Base-by-base conservation (phyloP, 345 rosid genomes). In the Heritiera fomes region DNA sequence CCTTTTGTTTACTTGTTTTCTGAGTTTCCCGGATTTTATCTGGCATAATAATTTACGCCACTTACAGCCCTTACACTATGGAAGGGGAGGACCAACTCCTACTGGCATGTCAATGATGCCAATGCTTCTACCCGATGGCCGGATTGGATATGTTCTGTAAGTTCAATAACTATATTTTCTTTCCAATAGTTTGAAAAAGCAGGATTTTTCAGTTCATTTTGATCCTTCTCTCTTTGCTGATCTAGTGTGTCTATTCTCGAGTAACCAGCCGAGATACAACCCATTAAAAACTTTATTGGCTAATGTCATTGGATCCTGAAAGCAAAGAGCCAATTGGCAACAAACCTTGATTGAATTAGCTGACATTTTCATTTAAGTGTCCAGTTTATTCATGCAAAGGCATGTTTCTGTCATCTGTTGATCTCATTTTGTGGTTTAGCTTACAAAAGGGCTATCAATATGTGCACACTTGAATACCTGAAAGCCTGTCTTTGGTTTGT, bases 71-170 rank as follows among this genome's bases (percentile, higher is more conserved):
- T 43, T 88, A 84, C 83, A 88, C 77, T 90, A 91, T 65, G 92
- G 95, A 49, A 83, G 89, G 80, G 91, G 90, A 77, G 91, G 90
- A 76, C 77, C 89, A 32, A 68, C 84, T 68, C 88, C 91, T 40
- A 82, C 89, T 77, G 90, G 91, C 71, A 88, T 90, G 91, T 87
- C 92, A n/a, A 91, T 91, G 95, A 87, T 85, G 93, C 93, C 92
- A 13, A 90, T 91, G 92, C 88, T 90, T 83, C 82, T 91, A 41
- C 93, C 93, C 73, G 91, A 91, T 80, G 95, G 95, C 82, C 86
- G 90, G 62, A 85, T 90, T 60, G 93, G 93, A 88, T 90, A 91
- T 77, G 91, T 88, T 78, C 76, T 90, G 95, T 91, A 76, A 90
- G 95, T 76, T 73, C 71, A 73, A 18, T 46, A 28, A 8, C 13